Percentiles rank a stretch among this genome's conserved stretches.
Conservation (phyloP, 768 basidiomycete species). For the Pulveroboletus ravenelii region DNA sequence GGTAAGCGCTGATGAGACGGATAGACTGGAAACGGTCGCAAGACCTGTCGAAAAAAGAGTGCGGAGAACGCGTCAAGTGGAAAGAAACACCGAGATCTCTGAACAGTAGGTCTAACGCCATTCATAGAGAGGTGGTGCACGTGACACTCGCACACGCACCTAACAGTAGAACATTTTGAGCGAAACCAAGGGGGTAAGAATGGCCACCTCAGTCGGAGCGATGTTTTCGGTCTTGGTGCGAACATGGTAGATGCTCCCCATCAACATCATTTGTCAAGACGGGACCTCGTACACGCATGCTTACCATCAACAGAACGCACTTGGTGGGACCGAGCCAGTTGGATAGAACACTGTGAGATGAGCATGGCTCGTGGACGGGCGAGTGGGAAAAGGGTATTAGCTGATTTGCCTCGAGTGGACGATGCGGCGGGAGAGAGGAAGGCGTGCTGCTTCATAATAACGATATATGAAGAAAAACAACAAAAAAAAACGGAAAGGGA, state of each 20-base stretch:
- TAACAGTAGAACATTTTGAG: background rate
- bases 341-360: background rate
- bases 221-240: background rate
- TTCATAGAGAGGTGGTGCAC: too few relatives aligned
- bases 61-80: background rate
- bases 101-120: too few relatives aligned
- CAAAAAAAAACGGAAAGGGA: background rate
- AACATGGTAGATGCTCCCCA: conserved; percentile 1
- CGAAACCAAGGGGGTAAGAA: background rate
- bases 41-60: background rate
- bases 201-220: too few relatives aligned
- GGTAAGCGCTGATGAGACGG: background rate
- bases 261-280: background rate
- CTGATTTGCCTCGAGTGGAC: background rate
- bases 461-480: background rate
- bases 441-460: conserved; percentile 3
- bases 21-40: background rate
- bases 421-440: conserved; percentile 1
- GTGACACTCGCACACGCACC: background rate
- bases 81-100: background rate
- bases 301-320: background rate
- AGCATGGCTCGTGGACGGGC: background rate
- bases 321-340: conserved; percentile 2
- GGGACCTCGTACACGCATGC: conserved; percentile 2
- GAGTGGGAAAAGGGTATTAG: conserved; percentile 1